Evolutionary conservation across 1,139 yeast genomes (phyloP), one percentile per base, ranked within the genome.

Genomic region (Nakaseomyces nivariensis): DNA sequence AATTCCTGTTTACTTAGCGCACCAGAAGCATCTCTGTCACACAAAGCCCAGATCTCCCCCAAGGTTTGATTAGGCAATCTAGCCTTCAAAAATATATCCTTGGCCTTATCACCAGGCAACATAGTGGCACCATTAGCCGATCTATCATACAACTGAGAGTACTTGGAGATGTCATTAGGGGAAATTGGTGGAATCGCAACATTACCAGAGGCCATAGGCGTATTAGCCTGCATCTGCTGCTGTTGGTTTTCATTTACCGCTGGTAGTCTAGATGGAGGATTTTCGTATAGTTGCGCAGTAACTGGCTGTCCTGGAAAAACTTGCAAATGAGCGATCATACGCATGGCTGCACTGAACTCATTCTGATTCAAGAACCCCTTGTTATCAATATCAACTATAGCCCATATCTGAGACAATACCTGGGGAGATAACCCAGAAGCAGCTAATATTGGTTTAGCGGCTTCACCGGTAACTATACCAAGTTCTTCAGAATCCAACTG

Each of bases 341-440:
- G 78, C 79, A 92, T 76, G 31, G 97, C 96, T 51, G 81, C 76
- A 55, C 87, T 79, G 68, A 94, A 94, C 27, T 92, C 92, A 55
- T 77, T 75, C 63, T 83, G 89, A 58, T 86, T 84, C 57, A 94
- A 73, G 64, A 84, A 86, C 0, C 98, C 99, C 57, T 82, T 76
- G 68, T 88, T 89, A 54, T 81, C 82, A 22, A 78, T 76, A 69
- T 92, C 99, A 13, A 96, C 90, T 45, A 85, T 66, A 66, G 87
- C 94, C 98, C 98, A 94, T 53, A 94, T 83, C 66, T 89, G 95
- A 4, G 97, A 96, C 48, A 92, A 72, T 37, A 79, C 72, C 22
- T 81, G 74, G 3, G 95, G 84, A 6, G 95, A 82, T 49, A 92
- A 75, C 0, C 95, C 95, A 2, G 95, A 83, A 53, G 85, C 85